Evolutionary conservation across 768 basidiomycete genomes (phyloP), one percentile per base, ranked within the genome.

Genomic region (Naganishia vishniacii): DNA sequence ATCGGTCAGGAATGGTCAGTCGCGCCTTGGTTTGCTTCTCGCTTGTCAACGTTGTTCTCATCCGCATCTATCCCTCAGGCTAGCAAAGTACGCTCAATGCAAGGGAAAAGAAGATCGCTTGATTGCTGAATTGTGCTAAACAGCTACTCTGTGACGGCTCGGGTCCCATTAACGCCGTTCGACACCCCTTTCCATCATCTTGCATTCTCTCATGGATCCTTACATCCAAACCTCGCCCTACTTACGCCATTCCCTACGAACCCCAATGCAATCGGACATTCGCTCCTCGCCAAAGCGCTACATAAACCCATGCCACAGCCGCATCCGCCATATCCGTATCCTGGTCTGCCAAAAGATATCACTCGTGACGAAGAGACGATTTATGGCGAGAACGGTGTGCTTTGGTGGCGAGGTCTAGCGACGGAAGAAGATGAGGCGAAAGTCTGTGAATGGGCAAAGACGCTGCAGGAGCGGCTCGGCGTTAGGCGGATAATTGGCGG

Each of bases 371-470:
- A 97, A 76, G 72, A 80, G 7, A 81, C 83, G 34, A 73, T 97
- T 37, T 95, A 94, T 70, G 83, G 81, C 25, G 71, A 81, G 0
- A 84, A 89, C 45, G 94, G 94, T 0, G 91, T 92, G 3, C 77
- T 93, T 47, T 97, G 95, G 95, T 95, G 92, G 75, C 83, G 95
- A 12, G 92, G 92, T 1, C 92, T 92, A 85, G 94, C 94, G 16
- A 80, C 84, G 56, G 85, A 86, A 13, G 77, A 79, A 26, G 89
- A 93, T 58, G 82, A 83, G 62, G 80, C 80, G 56, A 84, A 83
- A 4, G 76, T 80, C 4, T 99, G 95, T 75, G 74, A 70, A 1
- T 81, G 84, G 37, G 91, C 91, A 0, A 85, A 88, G 64, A 78
- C 80, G 26, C 86, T 93, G 18, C 78, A 89, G 58, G 73, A 81